These are phyloP conservation scores for Coemansia sp. DNA, from an alignment of 192 early-diverging fungal genomes.

Conservation along the genomic window DNA sequence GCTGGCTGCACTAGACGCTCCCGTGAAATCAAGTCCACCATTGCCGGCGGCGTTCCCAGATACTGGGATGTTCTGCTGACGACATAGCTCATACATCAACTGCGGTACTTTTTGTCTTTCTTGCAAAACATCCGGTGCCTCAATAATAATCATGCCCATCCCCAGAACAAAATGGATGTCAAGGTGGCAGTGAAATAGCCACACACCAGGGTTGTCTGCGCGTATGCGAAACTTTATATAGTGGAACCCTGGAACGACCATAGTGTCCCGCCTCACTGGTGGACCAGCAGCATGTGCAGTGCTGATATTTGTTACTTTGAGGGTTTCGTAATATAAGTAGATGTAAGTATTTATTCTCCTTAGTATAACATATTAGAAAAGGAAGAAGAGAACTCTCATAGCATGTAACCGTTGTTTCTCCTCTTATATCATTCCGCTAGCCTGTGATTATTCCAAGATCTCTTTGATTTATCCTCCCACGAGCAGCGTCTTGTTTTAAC, in stretches of 20 bases:
- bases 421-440: too few relatives aligned
- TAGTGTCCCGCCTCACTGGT: slow-evolving; percentile 64
- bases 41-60: slow-evolving; percentile 75
- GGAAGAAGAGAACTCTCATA: too few relatives aligned
- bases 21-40: slow-evolving; percentile 57
- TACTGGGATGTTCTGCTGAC: slow-evolving; percentile 53
- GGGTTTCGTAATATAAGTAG: too few relatives aligned
- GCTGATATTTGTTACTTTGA: neutral
- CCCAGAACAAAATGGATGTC: slow-evolving; percentile 61
- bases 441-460: too few relatives aligned
- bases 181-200: slow-evolving; percentile 80
- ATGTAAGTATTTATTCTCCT: too few relatives aligned
- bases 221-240: slow-evolving; percentile 66
- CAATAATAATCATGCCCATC: slow-evolving; percentile 66
- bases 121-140: slow-evolving; percentile 62
- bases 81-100: slow-evolving; percentile 58
- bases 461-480: too few relatives aligned
- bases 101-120: slow-evolving; percentile 45
- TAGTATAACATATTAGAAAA: too few relatives aligned
- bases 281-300: neutral
- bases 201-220: slow-evolving; percentile 78
- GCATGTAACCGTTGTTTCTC: too few relatives aligned
- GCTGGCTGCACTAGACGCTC: slow-evolving; percentile 25
- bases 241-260: slow-evolving; percentile 57
- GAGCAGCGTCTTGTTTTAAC: too few relatives aligned